These are phyloP conservation scores for Euphorbia lathyris DNA, from an alignment of 345 rosid species.

Conservation along the genomic window DNA sequence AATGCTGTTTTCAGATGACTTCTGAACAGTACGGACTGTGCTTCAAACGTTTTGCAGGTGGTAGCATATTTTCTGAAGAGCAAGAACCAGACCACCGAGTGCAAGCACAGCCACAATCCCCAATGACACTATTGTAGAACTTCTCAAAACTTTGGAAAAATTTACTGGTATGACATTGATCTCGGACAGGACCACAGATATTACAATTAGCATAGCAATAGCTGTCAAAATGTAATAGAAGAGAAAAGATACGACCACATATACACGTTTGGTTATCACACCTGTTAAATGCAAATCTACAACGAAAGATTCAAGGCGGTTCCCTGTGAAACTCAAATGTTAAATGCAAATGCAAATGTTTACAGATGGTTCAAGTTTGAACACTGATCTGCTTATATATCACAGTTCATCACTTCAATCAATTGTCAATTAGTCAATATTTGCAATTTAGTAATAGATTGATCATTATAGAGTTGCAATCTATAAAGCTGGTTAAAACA, in stretches of 20 bases:
- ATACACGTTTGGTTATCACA: constrained; percentile 24
- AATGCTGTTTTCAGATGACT: constrained; percentile 16
- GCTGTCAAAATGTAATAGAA: constrained; percentile 30
- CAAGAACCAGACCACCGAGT: constrained; percentile 13
- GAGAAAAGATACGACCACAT: constrained; percentile 16
- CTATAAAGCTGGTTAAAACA: not conserved
- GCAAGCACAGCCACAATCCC: constrained; percentile 6
- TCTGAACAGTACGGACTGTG: not conserved
- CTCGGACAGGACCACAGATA: constrained; percentile 25
- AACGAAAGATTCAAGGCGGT: constrained; percentile 25
- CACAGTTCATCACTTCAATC: too few species aligned
- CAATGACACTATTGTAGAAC: not conserved
- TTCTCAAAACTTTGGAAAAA: constrained; percentile 1
- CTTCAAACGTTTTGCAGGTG: constrained; percentile 15
- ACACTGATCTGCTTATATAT: too few species aligned
- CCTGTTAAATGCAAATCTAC: constrained; percentile 27
- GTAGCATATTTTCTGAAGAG: constrained; percentile 20
- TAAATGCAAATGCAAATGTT: too few species aligned
- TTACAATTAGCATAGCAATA: constrained; percentile 20
- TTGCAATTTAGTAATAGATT: too few species aligned
- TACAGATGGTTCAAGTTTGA: too few species aligned
- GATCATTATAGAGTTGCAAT: too few species aligned
- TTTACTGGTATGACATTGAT: not conserved
- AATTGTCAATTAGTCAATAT: too few species aligned
- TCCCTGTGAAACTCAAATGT: not conserved